Conservation (phyloP, 257 asterid genomes). For the Solanum tacnaense region DNA sequence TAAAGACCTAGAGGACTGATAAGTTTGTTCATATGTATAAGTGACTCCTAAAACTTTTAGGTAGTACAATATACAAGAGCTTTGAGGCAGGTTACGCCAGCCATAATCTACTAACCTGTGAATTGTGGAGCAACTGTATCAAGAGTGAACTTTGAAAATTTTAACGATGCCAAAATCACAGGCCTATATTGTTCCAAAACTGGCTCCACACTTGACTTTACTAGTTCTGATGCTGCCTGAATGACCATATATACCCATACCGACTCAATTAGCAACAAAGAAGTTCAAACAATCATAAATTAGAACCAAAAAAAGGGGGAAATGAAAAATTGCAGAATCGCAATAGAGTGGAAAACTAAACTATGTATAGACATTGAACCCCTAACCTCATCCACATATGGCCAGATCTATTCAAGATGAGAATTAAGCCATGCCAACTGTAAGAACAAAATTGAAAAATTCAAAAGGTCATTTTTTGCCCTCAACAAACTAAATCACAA, state of each 20-base stretch:
- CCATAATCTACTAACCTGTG: slow-evolving; percentile 33
- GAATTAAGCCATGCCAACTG: slow-evolving; percentile 87
- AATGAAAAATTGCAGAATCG: background rate
- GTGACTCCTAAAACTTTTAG: background rate
- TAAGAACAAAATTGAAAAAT: background rate
- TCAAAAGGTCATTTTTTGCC: background rate
- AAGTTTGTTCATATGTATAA: background rate
- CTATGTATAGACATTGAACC: background rate
- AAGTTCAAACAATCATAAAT: background rate
- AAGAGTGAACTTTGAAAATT: slow-evolving; percentile 81
- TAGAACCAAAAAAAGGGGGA: background rate
- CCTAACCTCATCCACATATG: slow-evolving; percentile 74
- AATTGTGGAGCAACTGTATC: slow-evolving; percentile 94
- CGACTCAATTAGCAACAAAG: background rate
- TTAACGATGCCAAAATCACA: slow-evolving; percentile 54
- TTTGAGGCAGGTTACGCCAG: background rate
- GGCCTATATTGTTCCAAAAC: slow-evolving; percentile 80
- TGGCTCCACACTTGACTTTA: slow-evolving; percentile 74
- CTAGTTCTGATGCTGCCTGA: slow-evolving; percentile 83
- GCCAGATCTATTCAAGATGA: slow-evolving; percentile 77
- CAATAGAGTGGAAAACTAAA: background rate
- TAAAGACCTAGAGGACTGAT: background rate
- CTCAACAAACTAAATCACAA: background rate
- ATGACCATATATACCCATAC: background rate
- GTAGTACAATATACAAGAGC: background rate